Base-by-base conservation (phyloP, 2,329 filamentous ascomycete species). In the Botrytis fabae region DNA sequence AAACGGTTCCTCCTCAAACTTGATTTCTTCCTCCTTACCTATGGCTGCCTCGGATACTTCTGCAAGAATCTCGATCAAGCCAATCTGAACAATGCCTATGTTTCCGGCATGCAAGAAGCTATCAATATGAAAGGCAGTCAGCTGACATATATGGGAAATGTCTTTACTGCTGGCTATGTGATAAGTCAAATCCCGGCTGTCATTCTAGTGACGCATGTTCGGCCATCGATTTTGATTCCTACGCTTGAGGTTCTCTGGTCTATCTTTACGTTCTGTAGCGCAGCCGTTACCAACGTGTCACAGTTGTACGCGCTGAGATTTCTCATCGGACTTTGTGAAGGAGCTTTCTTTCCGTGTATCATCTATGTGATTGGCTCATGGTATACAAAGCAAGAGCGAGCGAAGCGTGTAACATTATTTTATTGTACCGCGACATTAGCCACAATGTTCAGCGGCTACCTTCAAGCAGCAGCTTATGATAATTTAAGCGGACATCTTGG, bases 361-460 rank as follows among this genome's bases (percentile, higher is more conserved):
- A 81, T 83, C 71, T 84, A 83, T 70, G 78, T 85, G n/a, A 82
- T 85, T 35, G 83, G 84, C 4, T 83, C 81, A 0, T 85, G 84
- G 84, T 85, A 85, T 73, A 82, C 75, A 74, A 83, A 78, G 16
- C 75, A 76, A 0, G 84, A 85, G 74, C 82, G 86, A 0, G 88
- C 86, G 71, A 89, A 89, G 76, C 83, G 88, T 4, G 86, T 86
- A 4, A 86, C 85, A 0, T 83, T 87, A 20, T 88, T 87, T 81
- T 88, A 84, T 70, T 83, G 86, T 0, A 85, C 84, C 40, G 85
- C 86, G 14, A 85, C 84, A 7, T 81, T 88, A 0, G 87, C 86
- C 0, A 81, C 82, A 6, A 84, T 85, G 83, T 84, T 84, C 63
- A 80, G 80, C 1, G 83, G 83, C 0, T 85, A 84, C 71, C 79